Evolutionary conservation across 257 asterid genomes (phyloP), one percentile per base, ranked within the genome.

Genomic region (Solanum neorickii): DNA sequence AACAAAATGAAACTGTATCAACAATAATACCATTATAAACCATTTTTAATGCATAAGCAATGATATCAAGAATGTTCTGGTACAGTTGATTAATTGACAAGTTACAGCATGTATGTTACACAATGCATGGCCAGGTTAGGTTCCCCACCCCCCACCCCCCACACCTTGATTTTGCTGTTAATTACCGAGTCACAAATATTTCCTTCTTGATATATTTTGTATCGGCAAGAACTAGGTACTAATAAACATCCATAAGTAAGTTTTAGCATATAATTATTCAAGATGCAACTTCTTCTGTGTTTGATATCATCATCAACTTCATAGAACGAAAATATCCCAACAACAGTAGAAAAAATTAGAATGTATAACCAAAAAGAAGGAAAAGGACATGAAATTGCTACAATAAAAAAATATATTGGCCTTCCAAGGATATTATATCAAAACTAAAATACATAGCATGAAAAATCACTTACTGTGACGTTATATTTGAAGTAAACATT

Each of bases 401-500:
- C 33, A 12, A 46, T 44, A 46, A 46, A 44, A 46, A 46, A 46
- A 47, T 14, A 78, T 25, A n/a, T 78, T 7, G 37, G n/a, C 46
- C 66, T 78, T 78, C 84, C 65, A 78, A 46, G 83, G 66, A 78
- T 25, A 78, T 27, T 15, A 44, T 78, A 44, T 27, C 65, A 46
- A 56, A 27, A 44, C 84, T 14, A 78, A 20, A 78, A 78, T 78
- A 46, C 41, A 46, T 46, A 46, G 65, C 65, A 65, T 27, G 49
- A 86, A 37, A 44, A 46, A 3, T 85, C 72, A 85, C 62, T 85
- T 94, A 97, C 99, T 29, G 99, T 95, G 88, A 97, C 94, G 49
- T 97, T 95, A 87, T 94, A 94, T 78, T 97, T 95, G 95, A 93
- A 93, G 89, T 93, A 97, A 31, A 95, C 78, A 89, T 95, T 97